Evolutionary conservation across 495 filamentous ascomycete genomes (phyloP), one percentile per base, ranked within the genome.

Genomic region (Penicillium subrubescens): DNA sequence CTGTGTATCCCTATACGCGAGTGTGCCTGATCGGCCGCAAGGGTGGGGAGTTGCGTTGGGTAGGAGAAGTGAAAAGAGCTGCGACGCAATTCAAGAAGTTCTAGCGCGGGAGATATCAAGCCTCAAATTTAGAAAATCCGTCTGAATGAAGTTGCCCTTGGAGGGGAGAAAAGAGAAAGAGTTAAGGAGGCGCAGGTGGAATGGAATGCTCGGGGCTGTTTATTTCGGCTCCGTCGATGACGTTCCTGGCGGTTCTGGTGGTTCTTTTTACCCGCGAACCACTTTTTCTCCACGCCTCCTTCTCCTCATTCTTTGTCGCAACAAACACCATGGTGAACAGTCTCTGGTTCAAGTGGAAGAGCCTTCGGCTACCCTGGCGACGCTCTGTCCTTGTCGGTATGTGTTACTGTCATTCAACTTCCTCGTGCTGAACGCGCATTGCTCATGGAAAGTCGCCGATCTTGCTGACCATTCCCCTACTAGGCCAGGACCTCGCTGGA

Each of bases 311-410:
- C 27, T 17, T 15, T 14, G 29, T 51, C 48, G 17, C 60, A 43
- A 33, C 63, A 41, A 68, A 1, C 44, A 53, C 29, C 17, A 73
- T 71, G 71, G 70, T 86, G n/a, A 82, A 79, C 59, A 81, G 75
- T 57, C 66, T 86, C 29, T 97, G 92, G 92, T 90, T 87, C 68
- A 90, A 87, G 72, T 99, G 93, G 93, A 97, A 96, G 71, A 82
- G 84, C 25, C 80, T 96, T 29, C 83, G 86, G 41, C 80, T 98
- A 2, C 95, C 95, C 59, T 98, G 95, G 95, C 86, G 95, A 66
- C 88, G 84, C 66, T 86, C 86, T 46, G 93, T 89, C 75, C 86
- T 97, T 46, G 84, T 90, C 62, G 94, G 94, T 94, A 72, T 70
- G 85, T 70, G 66, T 61, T 17, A 55, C 65, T 59, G 19, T 55